Base-by-base conservation (phyloP, 2,329 filamentous ascomycete species). In the Alternaria longipes region DNA sequence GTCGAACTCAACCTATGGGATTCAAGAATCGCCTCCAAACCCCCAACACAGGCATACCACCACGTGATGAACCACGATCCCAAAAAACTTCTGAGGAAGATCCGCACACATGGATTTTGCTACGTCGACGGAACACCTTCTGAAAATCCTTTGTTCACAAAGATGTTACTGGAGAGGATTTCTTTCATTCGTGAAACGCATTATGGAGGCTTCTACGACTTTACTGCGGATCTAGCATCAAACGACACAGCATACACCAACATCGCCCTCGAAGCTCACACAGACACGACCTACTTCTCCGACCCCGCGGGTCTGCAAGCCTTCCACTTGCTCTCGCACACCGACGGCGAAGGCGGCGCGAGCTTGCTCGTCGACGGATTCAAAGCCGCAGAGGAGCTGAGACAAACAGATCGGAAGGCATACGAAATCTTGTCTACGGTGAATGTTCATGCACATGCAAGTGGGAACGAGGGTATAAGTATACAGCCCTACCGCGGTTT, bases 221-320 rank as follows among this genome's bases (percentile, higher is more conserved):
- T 98, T 78, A 91, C 92, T 1, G 91, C 94, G 5, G 91, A 97
- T 78, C 86, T 97, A 24, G 90, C 92, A 28, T 90, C 90, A 74
- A 94, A 94, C 66, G 93, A 97, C 73, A 96, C 92, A 2, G 93
- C 93, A 4, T 99, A 98, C 81, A 97, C 94, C 2, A 93, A 91
- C 70, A 84, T 95, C 52, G 89, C 89, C 1, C 86, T 99, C 3
- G 87, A 89, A 20, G 90, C 91, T 1, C 95, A 99, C 79, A 98
- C 94, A 1, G 95, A 99, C 80, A 98, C 88, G 7, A 97, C 94
- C 1, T 98, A 99, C 79, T 98, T 98, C 81, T 93, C 89, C 22
- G 94, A 98, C 65, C 94, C 95, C 0, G 90, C 92, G 2, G 93
- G 94, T 9, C 85, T 99, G 34, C 95, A 99, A 78, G 89, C 95